These are phyloP conservation scores for Coniochaeta ligniaria DNA, from an alignment of 2,329 filamentous ascomycete genomes.

Conservation along the genomic window DNA sequence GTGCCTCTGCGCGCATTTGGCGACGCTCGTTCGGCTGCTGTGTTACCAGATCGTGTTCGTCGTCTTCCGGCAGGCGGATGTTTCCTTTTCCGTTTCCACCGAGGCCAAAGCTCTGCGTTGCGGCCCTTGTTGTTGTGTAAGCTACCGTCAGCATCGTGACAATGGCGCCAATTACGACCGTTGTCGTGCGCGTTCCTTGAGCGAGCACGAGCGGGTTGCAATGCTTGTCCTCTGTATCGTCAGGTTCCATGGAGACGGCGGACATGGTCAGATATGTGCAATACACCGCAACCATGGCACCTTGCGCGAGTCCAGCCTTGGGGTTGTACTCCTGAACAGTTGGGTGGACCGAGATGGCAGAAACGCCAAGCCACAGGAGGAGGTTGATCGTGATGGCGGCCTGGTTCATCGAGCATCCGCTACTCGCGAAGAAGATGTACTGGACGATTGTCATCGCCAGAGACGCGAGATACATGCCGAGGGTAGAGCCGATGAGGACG, in stretches of 20 bases:
- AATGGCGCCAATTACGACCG: slow-evolving; percentile 85
- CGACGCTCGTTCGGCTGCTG: slow-evolving; percentile 66
- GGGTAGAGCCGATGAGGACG: slow-evolving; percentile 82
- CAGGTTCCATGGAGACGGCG: slow-evolving; percentile 96
- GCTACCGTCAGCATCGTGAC: slow-evolving; percentile 96
- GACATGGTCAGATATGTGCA: slow-evolving; percentile 99
- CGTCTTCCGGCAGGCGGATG: slow-evolving; percentile 58
- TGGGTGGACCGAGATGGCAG: slow-evolving; percentile 81
- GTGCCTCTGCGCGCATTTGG: slow-evolving; percentile 87
- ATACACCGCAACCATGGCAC: slow-evolving; percentile 94
- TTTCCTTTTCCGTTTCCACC: slow-evolving; percentile 51
- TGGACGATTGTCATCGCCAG: slow-evolving; percentile 93
- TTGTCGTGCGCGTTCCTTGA: slow-evolving; percentile 81
- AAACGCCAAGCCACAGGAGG: slow-evolving; percentile 72
- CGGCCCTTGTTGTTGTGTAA: slow-evolving; percentile 93
- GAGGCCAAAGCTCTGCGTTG: slow-evolving; percentile 78
- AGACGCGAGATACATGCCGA: slow-evolving; percentile 88
- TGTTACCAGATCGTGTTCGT: slow-evolving; percentile 83
- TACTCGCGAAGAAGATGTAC: slow-evolving; percentile 89
- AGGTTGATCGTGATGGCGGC: slow-evolving; percentile 92
- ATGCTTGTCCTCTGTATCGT: slow-evolving; percentile 79
- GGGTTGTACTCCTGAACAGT: slow-evolving; percentile 86
- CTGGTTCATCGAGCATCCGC: slow-evolving; percentile 90
- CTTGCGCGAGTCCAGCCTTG: slow-evolving; percentile 91
- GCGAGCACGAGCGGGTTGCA: slow-evolving; percentile 90